Evolutionary conservation across 768 basidiomycete species (phyloP), one percentile per base, ranked within the genome.

Genomic region (Jaapia argillacea): DNA sequence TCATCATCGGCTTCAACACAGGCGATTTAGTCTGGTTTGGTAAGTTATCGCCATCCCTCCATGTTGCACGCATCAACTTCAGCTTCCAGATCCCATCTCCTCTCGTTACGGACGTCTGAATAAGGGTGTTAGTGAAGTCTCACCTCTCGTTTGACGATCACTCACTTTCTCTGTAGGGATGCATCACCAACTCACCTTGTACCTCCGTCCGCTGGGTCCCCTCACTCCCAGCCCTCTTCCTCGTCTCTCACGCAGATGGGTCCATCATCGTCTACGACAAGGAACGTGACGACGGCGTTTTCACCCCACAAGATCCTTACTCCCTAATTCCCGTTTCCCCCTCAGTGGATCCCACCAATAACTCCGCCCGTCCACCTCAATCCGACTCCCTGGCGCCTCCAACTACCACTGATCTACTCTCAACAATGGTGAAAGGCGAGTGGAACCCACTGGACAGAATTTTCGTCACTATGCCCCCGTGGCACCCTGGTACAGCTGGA

Each of bases 11-110:
- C 4, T 97, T 96, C 58, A 74, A 69, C 48, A 87, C 92, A 0
- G 96, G 96, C n/a, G 96, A 99, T 64, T 68, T 99, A 27, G 65
- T 98, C 40, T 98, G 96, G 96, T 70, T 98, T 44, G 93, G 93
- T 86, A 49, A 50, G 73, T 55, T n/a, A 24, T 7, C 13, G 10
- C 21, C 40, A 40, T 59, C 35, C 23, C 6, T 3, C 16, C 7
- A n/a, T 16, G 18, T 13, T 40, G 22, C 36, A 25, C 37, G 46
- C 23, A 36, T 40, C 24, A 23, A 43, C 27, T 45, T 26, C 43
- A 47, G 36, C 24, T 27, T 35, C 21, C 48, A 90, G 88, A 91
- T 60, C 85, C 85, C 13, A 79, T 90, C 48, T 72, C 76, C 20
- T 80, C 77, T 16, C 80, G 85, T 25, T 91, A 91, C 51, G 74